phyloP scores from a whole-genome alignment of 2,329 filamentous ascomycete genomes.

The Lojkania enalia region DNA sequence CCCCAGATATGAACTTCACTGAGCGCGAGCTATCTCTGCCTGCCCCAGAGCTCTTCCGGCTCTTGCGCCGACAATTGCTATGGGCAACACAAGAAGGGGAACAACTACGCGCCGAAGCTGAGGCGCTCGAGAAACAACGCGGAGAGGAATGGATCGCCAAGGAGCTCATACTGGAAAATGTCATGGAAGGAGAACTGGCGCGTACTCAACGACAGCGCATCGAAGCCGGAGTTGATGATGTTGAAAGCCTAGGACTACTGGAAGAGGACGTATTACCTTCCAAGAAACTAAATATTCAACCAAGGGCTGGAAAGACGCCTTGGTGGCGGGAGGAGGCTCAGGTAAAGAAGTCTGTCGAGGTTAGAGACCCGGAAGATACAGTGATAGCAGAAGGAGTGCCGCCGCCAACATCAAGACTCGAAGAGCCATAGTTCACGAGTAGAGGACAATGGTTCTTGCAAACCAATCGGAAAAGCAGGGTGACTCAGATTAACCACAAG shows the following conservation, averaged over 20 bases:
- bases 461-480: too few species aligned
- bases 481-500: too few species aligned
- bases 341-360: constrained; percentile 12
- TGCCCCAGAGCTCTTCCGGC: constrained; percentile 68
- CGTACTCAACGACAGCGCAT: constrained; percentile 33
- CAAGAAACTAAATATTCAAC: constrained; percentile 32
- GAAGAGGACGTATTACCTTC: constrained; percentile 43
- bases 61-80: constrained; percentile 65
- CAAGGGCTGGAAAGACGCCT: constrained; percentile 29
- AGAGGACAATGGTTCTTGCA: too few species aligned
- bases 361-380: not conserved
- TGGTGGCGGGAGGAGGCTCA: constrained; percentile 41
- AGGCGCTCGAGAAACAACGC: constrained; percentile 66
- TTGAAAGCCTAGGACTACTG: constrained; percentile 37
- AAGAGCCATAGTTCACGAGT: too few species aligned
- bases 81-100: constrained; percentile 73
- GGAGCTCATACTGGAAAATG: constrained; percentile 75
- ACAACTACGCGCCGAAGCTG: constrained; percentile 65
- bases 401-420: too few species aligned
- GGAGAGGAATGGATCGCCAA: constrained; percentile 78
- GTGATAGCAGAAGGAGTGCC: constrained; percentile 9
- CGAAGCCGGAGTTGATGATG: constrained; percentile 38
- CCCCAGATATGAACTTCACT: constrained; percentile 64
- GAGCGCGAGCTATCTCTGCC: constrained; percentile 66
- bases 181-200: constrained; percentile 69